A percentile compares a stretch with the other conserved stretches of the same genome.
These are phyloP conservation scores for Magnusiomyces fungicola DNA, from an alignment of 1,139 yeast genomes.

Conservation along the genomic window DNA sequence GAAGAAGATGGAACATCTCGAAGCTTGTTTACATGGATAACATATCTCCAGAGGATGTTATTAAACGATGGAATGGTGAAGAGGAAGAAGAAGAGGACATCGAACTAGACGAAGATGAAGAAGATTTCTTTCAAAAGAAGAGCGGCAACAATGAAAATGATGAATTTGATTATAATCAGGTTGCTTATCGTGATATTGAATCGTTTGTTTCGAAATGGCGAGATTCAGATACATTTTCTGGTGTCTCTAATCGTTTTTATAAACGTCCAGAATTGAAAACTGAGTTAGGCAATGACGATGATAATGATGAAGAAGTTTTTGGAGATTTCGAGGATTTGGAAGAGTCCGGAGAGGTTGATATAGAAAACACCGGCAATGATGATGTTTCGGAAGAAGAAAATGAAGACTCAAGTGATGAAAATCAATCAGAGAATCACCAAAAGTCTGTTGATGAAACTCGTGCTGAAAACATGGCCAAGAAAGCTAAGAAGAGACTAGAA, in stretches of 20 bases:
- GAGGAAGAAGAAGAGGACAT: slow-evolving; percentile 39
- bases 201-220: slow-evolving; percentile 39
- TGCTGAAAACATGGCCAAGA: slow-evolving; percentile 75
- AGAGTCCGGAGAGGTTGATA: slow-evolving; percentile 31
- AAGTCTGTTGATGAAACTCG: slow-evolving; percentile 43
- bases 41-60: slow-evolving; percentile 65
- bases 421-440: slow-evolving; percentile 23
- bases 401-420: slow-evolving; percentile 44
- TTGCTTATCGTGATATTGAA: slow-evolving; percentile 21
- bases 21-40: slow-evolving; percentile 73
- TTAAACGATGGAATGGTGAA: slow-evolving; percentile 64
- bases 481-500: slow-evolving; percentile 79
- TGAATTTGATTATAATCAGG: slow-evolving; percentile 20
- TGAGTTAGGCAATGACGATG: slow-evolving; percentile 35
- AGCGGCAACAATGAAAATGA: slow-evolving; percentile 34
- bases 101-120: slow-evolving; percentile 37
- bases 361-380: slow-evolving; percentile 23
- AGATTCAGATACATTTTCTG: slow-evolving; percentile 34
- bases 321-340: slow-evolving; percentile 83
- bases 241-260: slow-evolving; percentile 53
- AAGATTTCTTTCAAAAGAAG: slow-evolving; percentile 61
- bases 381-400: slow-evolving; percentile 53
- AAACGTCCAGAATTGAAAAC: slow-evolving; percentile 51
- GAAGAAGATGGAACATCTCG: slow-evolving; percentile 67
- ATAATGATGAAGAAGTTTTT: slow-evolving; percentile 46